Base-by-base conservation (phyloP, 1,284 basidiomycete genomes). In the Pterulicium gracile region DNA sequence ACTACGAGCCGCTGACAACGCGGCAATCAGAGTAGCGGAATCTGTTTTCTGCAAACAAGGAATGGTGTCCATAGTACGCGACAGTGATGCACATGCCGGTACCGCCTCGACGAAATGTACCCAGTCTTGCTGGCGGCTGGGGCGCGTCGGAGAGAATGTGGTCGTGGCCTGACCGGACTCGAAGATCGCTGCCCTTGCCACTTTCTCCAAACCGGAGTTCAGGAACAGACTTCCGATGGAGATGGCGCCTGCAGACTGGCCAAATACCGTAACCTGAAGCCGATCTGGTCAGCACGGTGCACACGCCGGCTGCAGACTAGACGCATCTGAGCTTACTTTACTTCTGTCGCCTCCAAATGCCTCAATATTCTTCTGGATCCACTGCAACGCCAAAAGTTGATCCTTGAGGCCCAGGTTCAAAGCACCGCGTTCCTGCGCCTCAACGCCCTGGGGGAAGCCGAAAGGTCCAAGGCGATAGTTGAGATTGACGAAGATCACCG, bases 381-480 rank as follows among this genome's bases (percentile, higher is more conserved):
- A 69, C 48, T 60, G 27, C 15, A 69, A 49, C 1, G 61, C 65
- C 0, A 52, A 47, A 5, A 62, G 50, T 40, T 66, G 59, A 47
- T 68, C 66, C 34, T 53, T 56, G 21, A 63, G 45, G 3, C 59
- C 66, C 18, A 67, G 51, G 46, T 68, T 67, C n/a, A 67, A 51
- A 0, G 54, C 55, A 14, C 54, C 60, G 2, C 48, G 45, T n/a
- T 43, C 14, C 5, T 49, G 54, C 12, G 64, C 64, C 47, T 67
- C 65, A 3, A 51, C 39, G 1, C 64, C 65, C 49, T 61, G 59
- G 3, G 64, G 63, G 45, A 69, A 69, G 1, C 69, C 68, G 14
- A 69, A 55, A 3, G 62, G 61, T 0, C 61, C 63, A 3, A 65
- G 45, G 5, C 72, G 65, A 48, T 73, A 69, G 49, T 68, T 65